Conservation (phyloP, 2,329 filamentous ascomycete species). For the Alternaria sp. region DNA sequence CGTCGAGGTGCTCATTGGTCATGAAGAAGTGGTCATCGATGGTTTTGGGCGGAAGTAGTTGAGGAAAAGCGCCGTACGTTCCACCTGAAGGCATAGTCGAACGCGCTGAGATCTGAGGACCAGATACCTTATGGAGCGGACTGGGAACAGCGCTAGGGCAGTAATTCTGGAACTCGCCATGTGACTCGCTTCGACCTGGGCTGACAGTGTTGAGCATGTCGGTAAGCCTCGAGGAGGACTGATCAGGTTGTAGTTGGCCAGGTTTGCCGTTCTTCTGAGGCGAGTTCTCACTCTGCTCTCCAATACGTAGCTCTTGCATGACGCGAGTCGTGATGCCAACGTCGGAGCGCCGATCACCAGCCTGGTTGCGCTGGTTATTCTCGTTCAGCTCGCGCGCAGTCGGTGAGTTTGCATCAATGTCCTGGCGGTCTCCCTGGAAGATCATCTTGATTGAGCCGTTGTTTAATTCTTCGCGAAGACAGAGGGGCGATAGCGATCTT, state of each 20-base stretch:
- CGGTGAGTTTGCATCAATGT: slow-evolving; percentile 31
- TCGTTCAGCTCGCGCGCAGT: slow-evolving; percentile 19
- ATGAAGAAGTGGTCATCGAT: slow-evolving; percentile 48
- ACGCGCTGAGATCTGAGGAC: slow-evolving; percentile 13
- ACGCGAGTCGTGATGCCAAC: slow-evolving; percentile 22
- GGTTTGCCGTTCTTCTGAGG: slow-evolving; percentile 5
- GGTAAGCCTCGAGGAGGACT: slow-evolving; percentile 39
- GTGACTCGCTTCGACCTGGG: slow-evolving; percentile 26
- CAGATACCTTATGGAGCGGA: slow-evolving; percentile 35
- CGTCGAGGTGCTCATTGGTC: slow-evolving; percentile 50
- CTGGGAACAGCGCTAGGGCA: slow-evolving; percentile 46
- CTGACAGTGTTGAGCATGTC: slow-evolving; percentile 39
- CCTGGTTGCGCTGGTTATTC: slow-evolving; percentile 9
- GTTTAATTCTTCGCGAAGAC: slow-evolving; percentile 23
- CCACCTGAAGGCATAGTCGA: slow-evolving; percentile 8
- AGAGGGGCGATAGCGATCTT: slow-evolving; percentile 11
- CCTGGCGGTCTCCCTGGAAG: slow-evolving; percentile 36
- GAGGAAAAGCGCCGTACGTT: slow-evolving; percentile 9
- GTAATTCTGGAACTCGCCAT: slow-evolving; percentile 30
- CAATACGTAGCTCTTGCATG: slow-evolving; percentile 35
- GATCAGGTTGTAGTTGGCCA: slow-evolving; percentile 27
- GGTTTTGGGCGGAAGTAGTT: slow-evolving; percentile 21
- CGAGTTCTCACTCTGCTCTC: slow-evolving; percentile 10
- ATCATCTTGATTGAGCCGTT: slow-evolving; percentile 37
- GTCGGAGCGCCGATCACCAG: slow-evolving; percentile 11